Percentiles rank a stretch among this genome's conserved stretches.
These are phyloP conservation scores for Penicillium sp. DNA, from an alignment of 2,329 filamentous ascomycete species.

Conservation along the genomic window DNA sequence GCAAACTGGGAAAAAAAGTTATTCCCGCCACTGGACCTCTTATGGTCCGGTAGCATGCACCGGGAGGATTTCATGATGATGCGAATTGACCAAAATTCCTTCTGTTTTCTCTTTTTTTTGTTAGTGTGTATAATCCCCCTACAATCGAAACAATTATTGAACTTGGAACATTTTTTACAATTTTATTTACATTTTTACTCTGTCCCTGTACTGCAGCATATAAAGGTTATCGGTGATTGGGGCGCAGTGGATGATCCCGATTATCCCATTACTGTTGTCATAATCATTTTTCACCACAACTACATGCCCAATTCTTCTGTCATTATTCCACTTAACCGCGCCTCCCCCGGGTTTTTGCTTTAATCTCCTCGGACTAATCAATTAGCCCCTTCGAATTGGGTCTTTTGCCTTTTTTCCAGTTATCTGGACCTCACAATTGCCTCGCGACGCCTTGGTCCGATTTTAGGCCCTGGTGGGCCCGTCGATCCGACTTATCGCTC, in stretches of 20 bases:
- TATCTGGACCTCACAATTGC: constrained; percentile 4
- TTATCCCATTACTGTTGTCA: constrained; percentile 31
- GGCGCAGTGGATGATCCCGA: background rate
- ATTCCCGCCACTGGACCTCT: background rate
- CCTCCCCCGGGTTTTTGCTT: constrained; percentile 8
- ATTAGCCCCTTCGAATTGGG: background rate
- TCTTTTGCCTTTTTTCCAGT: background rate
- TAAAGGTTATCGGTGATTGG: constrained; percentile 5
- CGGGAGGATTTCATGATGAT: constrained; percentile 9
- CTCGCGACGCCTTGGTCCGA: constrained; percentile 7
- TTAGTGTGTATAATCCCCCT: background rate
- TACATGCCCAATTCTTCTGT: background rate
- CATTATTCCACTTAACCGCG: constrained; percentile 14
- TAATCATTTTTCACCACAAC: constrained; percentile 11
- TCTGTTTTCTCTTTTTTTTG: background rate
- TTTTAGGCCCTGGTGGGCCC: constrained; percentile 20
- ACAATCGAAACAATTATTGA: background rate
- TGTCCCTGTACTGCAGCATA: background rate
- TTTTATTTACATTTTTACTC: background rate
- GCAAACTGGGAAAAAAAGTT: background rate
- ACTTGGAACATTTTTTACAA: background rate
- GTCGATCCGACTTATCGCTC: constrained; percentile 23
- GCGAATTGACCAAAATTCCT: background rate
- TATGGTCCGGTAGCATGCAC: background rate
- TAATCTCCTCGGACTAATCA: background rate